Evolutionary conservation across 164 flowering plant species (phyloP), one percentile per base, ranked within the genome.

Genomic region (Amborella trichopoda): DNA sequence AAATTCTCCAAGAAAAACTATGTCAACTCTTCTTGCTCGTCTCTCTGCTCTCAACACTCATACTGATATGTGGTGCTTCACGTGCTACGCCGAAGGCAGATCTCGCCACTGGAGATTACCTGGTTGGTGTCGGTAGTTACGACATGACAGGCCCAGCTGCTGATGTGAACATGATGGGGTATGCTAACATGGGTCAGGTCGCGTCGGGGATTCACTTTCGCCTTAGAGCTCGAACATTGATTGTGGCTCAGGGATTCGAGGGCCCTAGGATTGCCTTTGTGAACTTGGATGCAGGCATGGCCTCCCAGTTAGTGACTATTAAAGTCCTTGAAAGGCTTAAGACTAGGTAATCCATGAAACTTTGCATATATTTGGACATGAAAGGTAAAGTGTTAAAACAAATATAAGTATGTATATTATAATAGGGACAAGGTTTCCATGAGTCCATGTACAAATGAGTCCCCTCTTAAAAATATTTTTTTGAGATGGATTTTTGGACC

Each of bases 111-210:
- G 73, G 69, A 1, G 70, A 63, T 2, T 73, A 77, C 54, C 56
- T 80, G 69, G 58, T 80, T 20, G 93, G 93, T 19, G 62, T 77
- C 13, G 88, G 88, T 21, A 83, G 93, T 67, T 77, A 75, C 48
- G 93, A 83, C 67, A 77, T 77, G 58, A 83, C 93, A 0, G 88
- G 88, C 5, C 88, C 93, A 0, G 88, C 88, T n/a, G 75, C 82
- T 13, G 82, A 51, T 0, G 76, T 79, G 25, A 79, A 70, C 62
- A 68, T 79, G 86, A 76, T 79, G 86, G 86, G 86, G 1, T 79
- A 79, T 48, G 86, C 71, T 8, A 79, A 64, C 53, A 40, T 74
- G 62, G 55, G 66, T 0, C 86, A 79, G 43, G 23, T 0, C 16
- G 46, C 76, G 0, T 66, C 76, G 2, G 85, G 85, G 2, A 40